Evolutionary conservation across 495 filamentous ascomycete species (phyloP), one percentile per base, ranked within the genome.

Genomic region (Aspergillus asperescens): DNA sequence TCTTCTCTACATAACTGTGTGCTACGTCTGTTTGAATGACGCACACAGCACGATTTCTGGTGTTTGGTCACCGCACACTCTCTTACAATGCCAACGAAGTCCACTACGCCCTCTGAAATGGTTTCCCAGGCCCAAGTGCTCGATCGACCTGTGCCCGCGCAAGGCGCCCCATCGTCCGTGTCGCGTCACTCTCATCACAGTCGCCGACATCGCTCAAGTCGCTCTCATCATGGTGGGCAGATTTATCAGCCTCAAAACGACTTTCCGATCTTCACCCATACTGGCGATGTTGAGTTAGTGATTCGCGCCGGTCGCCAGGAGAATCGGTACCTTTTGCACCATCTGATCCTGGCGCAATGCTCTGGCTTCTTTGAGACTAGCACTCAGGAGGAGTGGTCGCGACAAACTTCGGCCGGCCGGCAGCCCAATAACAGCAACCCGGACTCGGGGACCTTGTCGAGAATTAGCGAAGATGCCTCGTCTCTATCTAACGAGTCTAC

Each of bases 351-450:
- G 57, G 81, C 86, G 29, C 86, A 93, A 71, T 92, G 87, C 61
- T 94, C 90, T 10, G 90, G 89, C 1, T 95, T 94, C 71, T 96
- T 95, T 69, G 88, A 94, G 69, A 87, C 89, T 27, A 88, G 88
- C 61, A 92, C 87, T 22, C 89, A 83, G 55, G 84, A 88, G 55
- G 87, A 90, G 67, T 96, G 90, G 90, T 85, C 88, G 54, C 77
- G 79, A n/a, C 69, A 72, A 43, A 47, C 56, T 29, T 47, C 51
- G 12, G 27, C 62, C 7, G 51, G 58, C 6, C 58, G 60, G 4
- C 42, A 64, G 9, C 24, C 34, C 7, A 47, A 23, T 16, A 67
- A 69, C 7, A 47, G 16, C 24, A 67, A 69, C 38, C 62, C 59
- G 5, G 72, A 71, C 15, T 35, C 55, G n/a, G 63, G 61, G 22